Evolutionary conservation across 78 protist genomes (phyloP).

Genomic region (Dictyostelium intermedium): DNA sequence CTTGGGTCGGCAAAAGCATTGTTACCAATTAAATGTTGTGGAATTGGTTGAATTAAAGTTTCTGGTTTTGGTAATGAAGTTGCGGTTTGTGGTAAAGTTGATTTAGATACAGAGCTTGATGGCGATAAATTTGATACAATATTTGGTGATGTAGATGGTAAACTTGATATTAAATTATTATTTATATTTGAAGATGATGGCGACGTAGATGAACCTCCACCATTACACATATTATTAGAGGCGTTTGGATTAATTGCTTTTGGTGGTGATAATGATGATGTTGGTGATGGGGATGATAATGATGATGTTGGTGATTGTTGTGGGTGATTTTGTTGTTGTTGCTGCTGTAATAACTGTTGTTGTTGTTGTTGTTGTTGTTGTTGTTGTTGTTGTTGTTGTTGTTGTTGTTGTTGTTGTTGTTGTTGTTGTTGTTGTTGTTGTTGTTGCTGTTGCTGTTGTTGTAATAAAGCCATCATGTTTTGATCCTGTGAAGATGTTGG

Average conservation of each 20-base stretch:
- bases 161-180: constrained; percentile 15
- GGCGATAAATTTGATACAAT: constrained; percentile 1
- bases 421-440: neutral
- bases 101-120: neutral
- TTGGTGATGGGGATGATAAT: constrained; percentile 10
- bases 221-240: neutral
- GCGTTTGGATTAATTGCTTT: neutral
- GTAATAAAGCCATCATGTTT: neutral
- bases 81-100: constrained; percentile 10
- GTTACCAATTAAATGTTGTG: constrained; percentile 37
- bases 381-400: constrained; percentile 7
- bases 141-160: neutral
- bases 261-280: constrained; percentile 2
- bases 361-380: constrained; percentile 4
- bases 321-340: neutral
- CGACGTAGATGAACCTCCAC: neutral
- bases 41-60: constrained; percentile 52
- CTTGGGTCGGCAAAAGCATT: constrained; percentile 73
- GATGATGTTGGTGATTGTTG: constrained; percentile 50
- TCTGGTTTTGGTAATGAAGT: constrained; percentile 3
- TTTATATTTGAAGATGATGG: neutral
- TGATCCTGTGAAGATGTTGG: neutral
- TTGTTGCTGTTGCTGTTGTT: neutral
- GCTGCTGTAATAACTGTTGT: neutral
- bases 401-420: neutral